These are phyloP conservation scores for Hyphodiscus hymeniophilus DNA, from an alignment of 495 filamentous ascomycete genomes.

Conservation along the genomic window DNA sequence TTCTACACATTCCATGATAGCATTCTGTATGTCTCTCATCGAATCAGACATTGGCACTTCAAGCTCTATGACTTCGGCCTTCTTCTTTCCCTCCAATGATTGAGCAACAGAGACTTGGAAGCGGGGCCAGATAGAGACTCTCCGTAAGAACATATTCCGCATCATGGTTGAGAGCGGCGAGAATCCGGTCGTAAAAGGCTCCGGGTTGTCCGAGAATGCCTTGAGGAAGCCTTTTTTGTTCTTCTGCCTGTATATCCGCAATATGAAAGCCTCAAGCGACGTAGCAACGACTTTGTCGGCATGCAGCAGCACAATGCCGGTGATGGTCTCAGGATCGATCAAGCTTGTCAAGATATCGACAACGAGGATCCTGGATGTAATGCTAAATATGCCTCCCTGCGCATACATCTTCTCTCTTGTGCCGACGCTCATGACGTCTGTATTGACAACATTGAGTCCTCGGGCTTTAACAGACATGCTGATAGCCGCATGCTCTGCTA, in stretches of 20 bases:
- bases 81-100: slow-evolving; percentile 83
- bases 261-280: slow-evolving; percentile 87
- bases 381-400: slow-evolving; percentile 85
- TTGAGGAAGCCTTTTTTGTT: slow-evolving; percentile 93
- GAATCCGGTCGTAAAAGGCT: slow-evolving; percentile 86
- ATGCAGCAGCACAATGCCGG: slow-evolving; percentile 81
- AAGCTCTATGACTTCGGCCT: slow-evolving; percentile 93
- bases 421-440: slow-evolving; percentile 79
- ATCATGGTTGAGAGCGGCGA: slow-evolving; percentile 85
- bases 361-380: slow-evolving; percentile 90
- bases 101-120: slow-evolving; percentile 87
- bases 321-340: slow-evolving; percentile 75
- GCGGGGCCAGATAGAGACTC: slow-evolving; percentile 86
- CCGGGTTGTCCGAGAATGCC: slow-evolving; percentile 90
- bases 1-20: slow-evolving; percentile 94
- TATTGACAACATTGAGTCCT: slow-evolving; percentile 87
- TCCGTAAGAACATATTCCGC: slow-evolving; percentile 84
- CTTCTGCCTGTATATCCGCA: slow-evolving; percentile 85
- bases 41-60: slow-evolving; percentile 94
- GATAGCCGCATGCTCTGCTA: slow-evolving; percentile 89
- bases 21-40: slow-evolving; percentile 89
- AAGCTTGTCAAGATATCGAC: slow-evolving; percentile 85
- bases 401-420: slow-evolving; percentile 86
- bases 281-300: slow-evolving; percentile 84
- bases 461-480: slow-evolving; percentile 61